phyloP scores from a whole-genome alignment of 139 green algal genomes.

The Chlamydomonas incerta region DNA sequence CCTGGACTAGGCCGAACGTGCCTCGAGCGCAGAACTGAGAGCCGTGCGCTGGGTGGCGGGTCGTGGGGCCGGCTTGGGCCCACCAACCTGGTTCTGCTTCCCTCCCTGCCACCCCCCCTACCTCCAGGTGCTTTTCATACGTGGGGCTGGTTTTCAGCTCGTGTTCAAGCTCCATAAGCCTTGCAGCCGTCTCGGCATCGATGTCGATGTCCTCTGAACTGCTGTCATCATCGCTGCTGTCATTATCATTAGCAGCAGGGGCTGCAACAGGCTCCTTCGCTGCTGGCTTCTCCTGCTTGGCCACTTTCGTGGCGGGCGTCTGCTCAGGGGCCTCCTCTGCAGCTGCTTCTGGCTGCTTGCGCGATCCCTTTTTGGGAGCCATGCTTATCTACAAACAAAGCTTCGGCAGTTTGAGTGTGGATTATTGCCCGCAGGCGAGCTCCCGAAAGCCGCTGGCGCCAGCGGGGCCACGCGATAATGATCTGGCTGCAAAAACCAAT shows the following conservation, averaged over 20 bases:
- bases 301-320: background rate
- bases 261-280: background rate
- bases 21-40: no score
- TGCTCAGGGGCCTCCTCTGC: background rate
- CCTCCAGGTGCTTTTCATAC: slow-evolving; percentile 34
- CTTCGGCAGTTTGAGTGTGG: no score
- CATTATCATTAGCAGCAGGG: background rate
- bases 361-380: background rate
- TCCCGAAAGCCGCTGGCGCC: no score
- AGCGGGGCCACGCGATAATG: no score
- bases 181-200: slow-evolving; percentile 59
- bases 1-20: no score
- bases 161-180: slow-evolving; percentile 73
- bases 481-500: no score
- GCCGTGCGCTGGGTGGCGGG: no score
- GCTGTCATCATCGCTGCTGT: slow-evolving; percentile 20
- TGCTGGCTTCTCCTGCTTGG: background rate
- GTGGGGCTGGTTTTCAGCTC: slow-evolving; percentile 69
- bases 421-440: no score
- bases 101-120: background rate
- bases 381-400: background rate
- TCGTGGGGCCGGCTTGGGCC: no score
- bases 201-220: slow-evolving; percentile 50
- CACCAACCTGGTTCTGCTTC: background rate
- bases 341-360: background rate